phyloP scores from a whole-genome alignment of 2,329 filamentous ascomycete genomes.

The Xylariaceae sp. region DNA sequence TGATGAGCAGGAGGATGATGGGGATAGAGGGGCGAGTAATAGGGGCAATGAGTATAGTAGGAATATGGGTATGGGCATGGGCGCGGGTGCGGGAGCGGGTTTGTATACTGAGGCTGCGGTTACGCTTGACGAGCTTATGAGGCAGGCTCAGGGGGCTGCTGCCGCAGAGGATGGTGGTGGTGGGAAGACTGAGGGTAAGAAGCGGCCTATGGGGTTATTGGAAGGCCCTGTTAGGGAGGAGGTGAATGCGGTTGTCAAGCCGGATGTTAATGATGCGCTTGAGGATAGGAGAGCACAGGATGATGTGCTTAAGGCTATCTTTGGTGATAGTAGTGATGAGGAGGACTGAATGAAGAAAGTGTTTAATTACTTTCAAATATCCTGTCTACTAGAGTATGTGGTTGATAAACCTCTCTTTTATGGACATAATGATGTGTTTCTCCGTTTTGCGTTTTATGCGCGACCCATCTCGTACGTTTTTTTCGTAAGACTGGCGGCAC shows the following conservation, averaged over 20 bases:
- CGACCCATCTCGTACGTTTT: too few species aligned
- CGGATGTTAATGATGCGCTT: slow-evolving; percentile 73
- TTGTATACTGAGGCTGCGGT: slow-evolving; percentile 19
- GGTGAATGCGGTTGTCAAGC: slow-evolving; percentile 51
- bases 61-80: slow-evolving; percentile 3
- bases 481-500: too few species aligned
- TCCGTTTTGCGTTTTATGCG: too few species aligned
- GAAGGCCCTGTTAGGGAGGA: neutral
- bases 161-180: neutral
- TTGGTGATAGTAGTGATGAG: slow-evolving; percentile 75
- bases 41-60: neutral
- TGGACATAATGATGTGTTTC: too few species aligned
- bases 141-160: slow-evolving; percentile 22
- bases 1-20: slow-evolving; percentile 38
- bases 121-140: slow-evolving; percentile 31
- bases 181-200: neutral
- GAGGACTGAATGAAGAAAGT: slow-evolving; percentile 28
- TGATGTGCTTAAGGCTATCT: slow-evolving; percentile 86
- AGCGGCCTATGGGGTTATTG: neutral
- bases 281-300: slow-evolving; percentile 72
- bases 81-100: neutral
- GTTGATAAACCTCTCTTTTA: too few species aligned
- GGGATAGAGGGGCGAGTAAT: slow-evolving; percentile 19
- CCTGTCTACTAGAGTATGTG: too few species aligned
- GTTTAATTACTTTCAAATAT: too few species aligned